Conservation (phyloP, 768 basidiomycete species). For the Xerocomus spinulosus region DNA sequence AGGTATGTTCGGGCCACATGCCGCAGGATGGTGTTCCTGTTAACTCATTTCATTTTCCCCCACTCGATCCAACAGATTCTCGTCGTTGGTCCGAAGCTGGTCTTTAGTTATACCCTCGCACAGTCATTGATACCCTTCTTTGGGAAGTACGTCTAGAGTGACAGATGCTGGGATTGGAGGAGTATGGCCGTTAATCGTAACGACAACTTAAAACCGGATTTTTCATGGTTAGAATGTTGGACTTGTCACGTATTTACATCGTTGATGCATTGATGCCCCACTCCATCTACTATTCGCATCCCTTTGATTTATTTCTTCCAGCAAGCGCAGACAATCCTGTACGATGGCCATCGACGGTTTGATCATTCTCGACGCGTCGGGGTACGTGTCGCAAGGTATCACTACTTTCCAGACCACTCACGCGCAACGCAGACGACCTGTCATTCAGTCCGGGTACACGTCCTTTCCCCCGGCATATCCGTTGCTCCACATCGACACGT, state of each 20-base stretch:
- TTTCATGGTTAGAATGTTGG: slow-evolving; percentile 10
- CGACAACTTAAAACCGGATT: too few relatives aligned
- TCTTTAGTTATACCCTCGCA: slow-evolving; percentile 97
- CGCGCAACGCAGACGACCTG: slow-evolving; percentile 52
- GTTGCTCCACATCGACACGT: slow-evolving; percentile 78
- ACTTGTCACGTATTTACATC: slow-evolving; percentile 6
- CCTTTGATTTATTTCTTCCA: background rate
- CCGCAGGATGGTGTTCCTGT: background rate
- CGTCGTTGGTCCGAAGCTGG: slow-evolving; percentile 95
- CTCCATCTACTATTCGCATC: background rate
- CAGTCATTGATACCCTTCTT: slow-evolving; percentile 94
- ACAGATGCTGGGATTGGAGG: background rate
- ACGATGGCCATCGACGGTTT: slow-evolving; percentile 76
- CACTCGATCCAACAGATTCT: slow-evolving; percentile 76
- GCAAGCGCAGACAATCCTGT: background rate
- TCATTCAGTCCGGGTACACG: slow-evolving; percentile 89
- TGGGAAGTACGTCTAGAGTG: slow-evolving; percentile 67
- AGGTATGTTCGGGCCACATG: slow-evolving; percentile 47
- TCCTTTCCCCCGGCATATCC: slow-evolving; percentile 74
- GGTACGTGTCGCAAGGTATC: slow-evolving; percentile 42
- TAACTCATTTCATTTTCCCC: slow-evolving; percentile 6
- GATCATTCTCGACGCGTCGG: slow-evolving; percentile 70
- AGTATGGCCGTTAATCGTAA: background rate
- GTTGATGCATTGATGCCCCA: slow-evolving; percentile 5
- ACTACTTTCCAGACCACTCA: slow-evolving; percentile 1